Conservation (phyloP, 2,329 filamentous ascomycete genomes). For the Epichloe glyceriae region DNA sequence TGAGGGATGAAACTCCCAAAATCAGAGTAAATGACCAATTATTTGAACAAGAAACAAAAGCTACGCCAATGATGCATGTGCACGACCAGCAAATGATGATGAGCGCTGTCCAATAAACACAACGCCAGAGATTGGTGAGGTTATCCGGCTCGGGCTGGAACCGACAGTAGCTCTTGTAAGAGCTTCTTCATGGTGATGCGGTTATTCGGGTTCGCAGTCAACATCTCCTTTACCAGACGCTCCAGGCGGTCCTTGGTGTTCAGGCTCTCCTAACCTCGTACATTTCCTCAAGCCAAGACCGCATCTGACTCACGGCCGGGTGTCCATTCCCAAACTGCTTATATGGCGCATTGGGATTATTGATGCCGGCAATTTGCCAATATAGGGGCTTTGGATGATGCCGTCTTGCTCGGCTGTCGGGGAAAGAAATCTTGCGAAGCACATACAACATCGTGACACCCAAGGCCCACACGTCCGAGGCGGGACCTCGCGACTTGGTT, state of each 20-base stretch:
- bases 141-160: slow-evolving; percentile 8
- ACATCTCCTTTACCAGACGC: slow-evolving; percentile 39
- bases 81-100: neutral
- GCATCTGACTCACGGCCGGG: slow-evolving; percentile 38
- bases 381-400: slow-evolving; percentile 38
- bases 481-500: slow-evolving; percentile 36
- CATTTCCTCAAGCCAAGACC: slow-evolving; percentile 42
- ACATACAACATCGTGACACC: slow-evolving; percentile 50
- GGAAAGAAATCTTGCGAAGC: slow-evolving; percentile 40
- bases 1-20: no score
- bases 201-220: slow-evolving; percentile 35
- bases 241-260: slow-evolving; percentile 36
- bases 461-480: slow-evolving; percentile 47
- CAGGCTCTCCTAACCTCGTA: slow-evolving; percentile 33
- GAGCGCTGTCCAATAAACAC: neutral
- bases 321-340: slow-evolving; percentile 25
- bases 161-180: slow-evolving; percentile 28
- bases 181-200: slow-evolving; percentile 42
- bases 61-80: neutral
- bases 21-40: no score
- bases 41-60: neutral
- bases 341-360: slow-evolving; percentile 23
- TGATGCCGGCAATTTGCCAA: slow-evolving; percentile 45
- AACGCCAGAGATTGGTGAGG: neutral
- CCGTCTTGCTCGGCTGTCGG: slow-evolving; percentile 35